phyloP scores from a whole-genome alignment of 2,329 filamentous ascomycete species.

The Pseudocercospora crystallina region DNA sequence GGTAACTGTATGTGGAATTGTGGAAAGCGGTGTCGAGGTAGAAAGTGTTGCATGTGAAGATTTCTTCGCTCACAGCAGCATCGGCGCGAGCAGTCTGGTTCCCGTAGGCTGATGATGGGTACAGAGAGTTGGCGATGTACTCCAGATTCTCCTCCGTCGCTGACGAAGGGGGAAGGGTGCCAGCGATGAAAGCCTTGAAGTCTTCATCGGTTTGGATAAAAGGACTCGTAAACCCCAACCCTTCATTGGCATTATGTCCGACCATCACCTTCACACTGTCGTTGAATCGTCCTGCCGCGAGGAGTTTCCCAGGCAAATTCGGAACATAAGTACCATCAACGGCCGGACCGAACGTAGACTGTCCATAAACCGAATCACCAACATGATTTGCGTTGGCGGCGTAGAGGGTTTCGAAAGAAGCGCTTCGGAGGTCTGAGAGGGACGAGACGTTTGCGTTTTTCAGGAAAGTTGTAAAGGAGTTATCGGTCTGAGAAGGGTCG shows the following conservation, averaged over 20 bases:
- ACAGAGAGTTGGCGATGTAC: slow-evolving; percentile 47
- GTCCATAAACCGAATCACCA: slow-evolving; percentile 42
- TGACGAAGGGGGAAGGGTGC: slow-evolving; percentile 23
- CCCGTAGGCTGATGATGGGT: slow-evolving; percentile 50
- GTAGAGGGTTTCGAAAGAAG: slow-evolving; percentile 42
- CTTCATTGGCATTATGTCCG: slow-evolving; percentile 47
- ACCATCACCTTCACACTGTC: slow-evolving; percentile 46
- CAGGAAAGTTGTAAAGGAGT: slow-evolving; percentile 42
- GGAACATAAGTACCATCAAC: slow-evolving; percentile 52
- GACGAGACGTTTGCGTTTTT: slow-evolving; percentile 43
- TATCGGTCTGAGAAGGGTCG: slow-evolving; percentile 40
- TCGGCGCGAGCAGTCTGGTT: slow-evolving; percentile 45
- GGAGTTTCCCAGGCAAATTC: slow-evolving; percentile 45
- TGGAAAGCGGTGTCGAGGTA: slow-evolving; percentile 49
- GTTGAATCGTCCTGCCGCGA: slow-evolving; percentile 47
- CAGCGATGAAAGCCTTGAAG: too few species aligned
- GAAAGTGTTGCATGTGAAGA: slow-evolving; percentile 54
- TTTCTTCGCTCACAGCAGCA: slow-evolving; percentile 45
- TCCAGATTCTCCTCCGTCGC: slow-evolving; percentile 29
- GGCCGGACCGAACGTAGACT: slow-evolving; percentile 46
- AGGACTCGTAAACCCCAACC: slow-evolving; percentile 44
- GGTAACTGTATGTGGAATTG: slow-evolving; percentile 53
- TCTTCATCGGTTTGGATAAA: slow-evolving; percentile 34
- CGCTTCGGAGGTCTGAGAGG: slow-evolving; percentile 45
- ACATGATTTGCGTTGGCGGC: slow-evolving; percentile 47